Evolutionary conservation across 2,329 filamentous ascomycete species (phyloP), one percentile per base, ranked within the genome.

Genomic region (Trichoderma cornu-damae): DNA sequence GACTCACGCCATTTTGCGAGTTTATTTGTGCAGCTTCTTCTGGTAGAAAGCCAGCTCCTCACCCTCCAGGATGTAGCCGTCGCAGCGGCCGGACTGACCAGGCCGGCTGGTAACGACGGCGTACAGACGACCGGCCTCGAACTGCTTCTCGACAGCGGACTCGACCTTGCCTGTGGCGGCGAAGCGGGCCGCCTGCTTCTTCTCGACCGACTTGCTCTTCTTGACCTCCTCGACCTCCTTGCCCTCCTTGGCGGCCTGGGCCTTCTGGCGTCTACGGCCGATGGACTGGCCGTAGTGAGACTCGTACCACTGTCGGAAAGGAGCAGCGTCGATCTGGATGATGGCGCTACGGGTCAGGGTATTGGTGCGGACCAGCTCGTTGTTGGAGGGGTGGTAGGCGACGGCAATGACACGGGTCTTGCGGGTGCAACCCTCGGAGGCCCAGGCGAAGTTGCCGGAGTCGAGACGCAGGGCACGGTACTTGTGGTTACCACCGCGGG

Each of bases 11-110:
- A 52, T 40, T 43, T 43, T 40, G 44, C 18, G 42, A 35, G 37
- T 55, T 82, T 96, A 97, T 86, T 96, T 97, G 87, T 94, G 89
- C 79, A 97, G 90, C 81, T 92, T 92, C 82, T 89, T 89, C 88
- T 96, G 92, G 90, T 99, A 99, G 89, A 99, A 99, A 78, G 92
- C 91, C 73, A 99, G 85, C 87, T 99, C 94, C 79, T 99, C 94
- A 72, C 94, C 94, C 87, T 99, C 94, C 67, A 99, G 84, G 77
- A 99, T 87, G 84, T 99, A 99, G 67, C 94, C 94, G 77, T 99
- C 94, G 72, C 84, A 86, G 79, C 94, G 91, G 72, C 94, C 94
- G 76, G 89, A 94, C 88, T 99, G 94, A 71, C 94, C 94, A 67
- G 94, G 94, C 73, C 94, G 86, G 77, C 88, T 94, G 70, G 93